A percentile compares a stretch with the other conserved stretches of the same genome.
These are phyloP conservation scores for Geotrichum citri-aurantii DNA, from an alignment of 1,139 yeast species.

Conservation along the genomic window DNA sequence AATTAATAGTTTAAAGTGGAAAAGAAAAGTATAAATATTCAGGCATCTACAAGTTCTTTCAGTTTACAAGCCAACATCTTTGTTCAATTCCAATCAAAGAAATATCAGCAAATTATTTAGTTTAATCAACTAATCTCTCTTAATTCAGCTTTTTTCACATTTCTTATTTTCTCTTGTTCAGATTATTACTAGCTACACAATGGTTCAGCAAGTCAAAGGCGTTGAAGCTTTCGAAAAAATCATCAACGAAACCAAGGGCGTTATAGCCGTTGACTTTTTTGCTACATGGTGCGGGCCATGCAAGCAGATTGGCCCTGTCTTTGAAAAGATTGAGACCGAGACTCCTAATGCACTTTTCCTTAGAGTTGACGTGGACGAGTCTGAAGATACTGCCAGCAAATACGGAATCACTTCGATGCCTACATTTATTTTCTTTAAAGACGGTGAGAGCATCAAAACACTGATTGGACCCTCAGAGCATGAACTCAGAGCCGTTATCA, in stretches of 20 bases:
- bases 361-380: slow-evolving; percentile 81
- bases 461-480: slow-evolving; percentile 83
- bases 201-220: not conserved
- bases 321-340: slow-evolving; percentile 65
- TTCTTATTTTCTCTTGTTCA: too few relatives aligned
- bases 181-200: not conserved
- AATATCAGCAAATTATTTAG: too few relatives aligned
- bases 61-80: too few relatives aligned
- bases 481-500: slow-evolving; percentile 27
- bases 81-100: too few relatives aligned
- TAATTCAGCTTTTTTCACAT: not conserved
- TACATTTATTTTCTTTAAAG: slow-evolving; percentile 72
- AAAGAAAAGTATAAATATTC: not conserved
- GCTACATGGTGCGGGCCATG: slow-evolving; percentile 98
- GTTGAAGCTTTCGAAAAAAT: not conserved
- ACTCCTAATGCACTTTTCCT: slow-evolving; percentile 57
- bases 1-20: not conserved
- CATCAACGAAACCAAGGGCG: slow-evolving; percentile 31
- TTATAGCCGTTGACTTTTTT: slow-evolving; percentile 83
- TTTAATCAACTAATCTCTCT: not conserved
- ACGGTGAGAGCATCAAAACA: slow-evolving; percentile 63
- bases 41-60: not conserved
- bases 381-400: slow-evolving; percentile 65
- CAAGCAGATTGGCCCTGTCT: slow-evolving; percentile 87
- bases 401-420: slow-evolving; percentile 85